A percentile compares a stretch with the other conserved stretches of the same genome.
Conservation (phyloP, 116 monocot genomes). For the Zostera marina region DNA sequence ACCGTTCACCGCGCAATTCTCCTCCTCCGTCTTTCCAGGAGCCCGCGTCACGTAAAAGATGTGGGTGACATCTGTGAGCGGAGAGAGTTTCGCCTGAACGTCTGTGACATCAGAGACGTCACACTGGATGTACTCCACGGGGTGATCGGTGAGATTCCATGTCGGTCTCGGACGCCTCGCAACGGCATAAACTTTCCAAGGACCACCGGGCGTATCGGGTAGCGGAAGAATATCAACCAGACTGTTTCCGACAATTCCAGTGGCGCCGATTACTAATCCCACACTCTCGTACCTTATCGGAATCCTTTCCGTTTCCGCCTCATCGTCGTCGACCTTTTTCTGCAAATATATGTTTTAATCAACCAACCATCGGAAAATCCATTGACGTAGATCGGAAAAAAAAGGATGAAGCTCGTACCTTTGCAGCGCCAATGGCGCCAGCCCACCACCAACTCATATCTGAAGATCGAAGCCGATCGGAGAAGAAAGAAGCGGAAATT, state of each 20-base stretch:
- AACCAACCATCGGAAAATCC: neutral
- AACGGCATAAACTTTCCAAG: conserved; percentile 93
- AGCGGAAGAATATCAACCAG: conserved; percentile 88
- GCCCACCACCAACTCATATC: conserved; percentile 85
- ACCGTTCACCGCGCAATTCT: conserved; percentile 29
- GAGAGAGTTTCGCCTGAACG: conserved; percentile 37
- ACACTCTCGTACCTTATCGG: conserved; percentile 38
- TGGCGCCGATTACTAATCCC: conserved; percentile 57
- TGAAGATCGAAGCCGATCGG: neutral
- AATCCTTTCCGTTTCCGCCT: neutral
- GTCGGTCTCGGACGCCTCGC: conserved; percentile 38
- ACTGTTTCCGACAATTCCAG: conserved; percentile 81
- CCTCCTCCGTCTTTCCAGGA: conserved; percentile 19
- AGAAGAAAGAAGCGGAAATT: neutral
- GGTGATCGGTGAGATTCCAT: conserved; percentile 13
- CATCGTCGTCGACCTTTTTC: conserved; percentile 34
- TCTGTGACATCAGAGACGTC: conserved; percentile 58
- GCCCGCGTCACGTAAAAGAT: conserved; percentile 60
- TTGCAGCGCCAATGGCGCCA: conserved; percentile 50
- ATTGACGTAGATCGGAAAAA: neutral
- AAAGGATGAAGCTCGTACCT: neutral
- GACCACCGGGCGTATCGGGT: conserved; percentile 83
- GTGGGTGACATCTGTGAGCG: conserved; percentile 71
- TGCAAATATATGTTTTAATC: conserved; percentile 1
- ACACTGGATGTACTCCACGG: conserved; percentile 51